Conservation (phyloP, 1,284 basidiomycete species). For the Leucocoprinus gongylophorus region DNA sequence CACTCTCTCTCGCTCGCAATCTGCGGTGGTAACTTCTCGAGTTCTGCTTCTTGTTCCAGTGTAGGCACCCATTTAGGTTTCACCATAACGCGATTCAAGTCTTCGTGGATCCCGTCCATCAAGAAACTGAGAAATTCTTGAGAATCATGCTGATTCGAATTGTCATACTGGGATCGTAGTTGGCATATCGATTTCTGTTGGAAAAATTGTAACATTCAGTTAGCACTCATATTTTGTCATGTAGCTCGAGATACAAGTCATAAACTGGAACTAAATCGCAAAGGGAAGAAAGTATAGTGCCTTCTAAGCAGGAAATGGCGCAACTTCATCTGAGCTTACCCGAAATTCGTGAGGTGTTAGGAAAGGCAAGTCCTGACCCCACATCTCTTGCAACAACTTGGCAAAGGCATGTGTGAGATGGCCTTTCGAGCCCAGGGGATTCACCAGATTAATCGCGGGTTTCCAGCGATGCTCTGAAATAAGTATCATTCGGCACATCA, state of each 20-base stretch:
- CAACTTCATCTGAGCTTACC: slow-evolving; percentile 39
- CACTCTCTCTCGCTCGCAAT: slow-evolving; percentile 93
- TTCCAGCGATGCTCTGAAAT: slow-evolving; percentile 52
- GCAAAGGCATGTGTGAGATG: slow-evolving; percentile 80
- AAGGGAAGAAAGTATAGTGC: not conserved
- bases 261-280: not conserved
- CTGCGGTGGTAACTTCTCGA: slow-evolving; percentile 82
- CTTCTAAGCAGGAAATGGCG: not conserved
- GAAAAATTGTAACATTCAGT: not conserved
- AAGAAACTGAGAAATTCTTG: slow-evolving; percentile 96
- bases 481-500: not conserved
- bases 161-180: slow-evolving; percentile 85
- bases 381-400: slow-evolving; percentile 78
- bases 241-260: too few species aligned
- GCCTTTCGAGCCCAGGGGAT: slow-evolving; percentile 88
- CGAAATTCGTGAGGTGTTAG: slow-evolving; percentile 83
- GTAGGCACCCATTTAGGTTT: slow-evolving; percentile 71
- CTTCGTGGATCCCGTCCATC: slow-evolving; percentile 94
- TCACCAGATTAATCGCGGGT: slow-evolving; percentile 80
- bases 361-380: slow-evolving; percentile 82
- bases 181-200: slow-evolving; percentile 73
- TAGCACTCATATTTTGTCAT: not conserved
- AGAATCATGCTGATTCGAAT: slow-evolving; percentile 93
- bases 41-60: slow-evolving; percentile 81
- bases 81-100: slow-evolving; percentile 82